Conservation (phyloP, 345 rosid genomes). For the Gossypium bickii region DNA sequence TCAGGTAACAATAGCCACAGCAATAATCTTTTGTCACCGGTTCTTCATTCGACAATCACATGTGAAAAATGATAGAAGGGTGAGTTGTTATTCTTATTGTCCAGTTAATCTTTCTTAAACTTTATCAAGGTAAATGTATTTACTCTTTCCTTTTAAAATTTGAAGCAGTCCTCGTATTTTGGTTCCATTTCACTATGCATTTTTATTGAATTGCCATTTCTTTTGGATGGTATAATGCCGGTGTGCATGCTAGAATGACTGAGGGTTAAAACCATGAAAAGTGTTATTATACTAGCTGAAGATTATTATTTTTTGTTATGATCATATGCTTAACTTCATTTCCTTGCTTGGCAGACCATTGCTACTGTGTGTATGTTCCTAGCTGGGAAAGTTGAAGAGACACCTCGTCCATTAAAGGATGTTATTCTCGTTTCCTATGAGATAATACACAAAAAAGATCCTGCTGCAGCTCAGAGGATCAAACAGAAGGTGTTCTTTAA, state of each 20-base stretch:
- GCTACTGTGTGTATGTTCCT: slow-evolving; percentile 98
- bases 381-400: slow-evolving; percentile 98
- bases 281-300: background rate
- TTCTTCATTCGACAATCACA: slow-evolving; percentile 95
- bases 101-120: background rate
- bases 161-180: background rate
- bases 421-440: slow-evolving; percentile 94
- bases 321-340: background rate
- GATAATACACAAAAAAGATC: slow-evolving; percentile 90
- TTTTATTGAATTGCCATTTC: background rate
- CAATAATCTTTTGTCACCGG: slow-evolving; percentile 96
- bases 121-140: background rate
- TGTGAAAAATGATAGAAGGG: slow-evolving; percentile 80
- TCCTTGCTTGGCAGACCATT: slow-evolving; percentile 50
- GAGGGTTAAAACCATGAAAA: background rate
- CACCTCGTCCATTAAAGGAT: slow-evolving; percentile 91
- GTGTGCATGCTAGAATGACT: background rate
- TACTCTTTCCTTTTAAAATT: background rate
- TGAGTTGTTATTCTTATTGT: slow-evolving; percentile 32
- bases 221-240: background rate
- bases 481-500: slow-evolving; percentile 79
- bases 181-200: background rate
- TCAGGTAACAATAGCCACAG: slow-evolving; percentile 96
- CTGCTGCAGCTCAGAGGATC: slow-evolving; percentile 72
- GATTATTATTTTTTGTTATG: background rate